Evolutionary conservation across 2,329 filamentous ascomycete genomes (phyloP).

Genomic region (Blastomyces parvus): DNA sequence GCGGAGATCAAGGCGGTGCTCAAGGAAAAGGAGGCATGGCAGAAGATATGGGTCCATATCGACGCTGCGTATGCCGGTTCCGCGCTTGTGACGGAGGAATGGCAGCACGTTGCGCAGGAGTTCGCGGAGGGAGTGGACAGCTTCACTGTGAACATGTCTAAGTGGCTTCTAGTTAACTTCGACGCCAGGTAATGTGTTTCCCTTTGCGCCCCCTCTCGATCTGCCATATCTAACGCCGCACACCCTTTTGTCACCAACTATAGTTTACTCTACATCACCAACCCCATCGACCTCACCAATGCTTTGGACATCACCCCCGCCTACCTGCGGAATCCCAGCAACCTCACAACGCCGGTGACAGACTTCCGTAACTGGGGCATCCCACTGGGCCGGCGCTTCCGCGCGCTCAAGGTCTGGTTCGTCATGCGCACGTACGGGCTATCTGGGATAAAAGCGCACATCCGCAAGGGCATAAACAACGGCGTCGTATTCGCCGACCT

Average conservation of each 20-base stretch:
- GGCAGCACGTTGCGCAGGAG: constrained; percentile 56
- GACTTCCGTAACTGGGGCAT: constrained; percentile 98
- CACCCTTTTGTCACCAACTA: constrained; percentile 24
- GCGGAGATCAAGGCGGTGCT: constrained; percentile 53
- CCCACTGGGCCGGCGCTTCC: constrained; percentile 78
- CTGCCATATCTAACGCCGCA: neutral
- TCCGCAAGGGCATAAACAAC: constrained; percentile 57
- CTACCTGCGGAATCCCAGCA: constrained; percentile 74
- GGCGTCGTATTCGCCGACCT: constrained; percentile 61
- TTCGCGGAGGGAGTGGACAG: constrained; percentile 62
- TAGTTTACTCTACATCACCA: constrained; percentile 69
- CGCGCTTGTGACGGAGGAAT: constrained; percentile 71
- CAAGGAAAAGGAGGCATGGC: constrained; percentile 37
- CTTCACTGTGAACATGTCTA: constrained; percentile 95
- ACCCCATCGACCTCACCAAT: constrained; percentile 64
- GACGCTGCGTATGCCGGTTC: constrained; percentile 90
- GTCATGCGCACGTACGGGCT: constrained; percentile 77
- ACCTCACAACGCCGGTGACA: constrained; percentile 73
- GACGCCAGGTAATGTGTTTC: constrained; percentile 47
- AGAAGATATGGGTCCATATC: constrained; percentile 77
- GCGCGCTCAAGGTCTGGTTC: constrained; percentile 90
- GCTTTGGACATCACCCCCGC: constrained; percentile 69
- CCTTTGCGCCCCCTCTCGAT: neutral
- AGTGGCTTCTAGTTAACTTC: constrained; percentile 93
- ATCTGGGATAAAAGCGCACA: constrained; percentile 61